Conservation (phyloP, 345 rosid species). For the Microcos paniculata region DNA sequence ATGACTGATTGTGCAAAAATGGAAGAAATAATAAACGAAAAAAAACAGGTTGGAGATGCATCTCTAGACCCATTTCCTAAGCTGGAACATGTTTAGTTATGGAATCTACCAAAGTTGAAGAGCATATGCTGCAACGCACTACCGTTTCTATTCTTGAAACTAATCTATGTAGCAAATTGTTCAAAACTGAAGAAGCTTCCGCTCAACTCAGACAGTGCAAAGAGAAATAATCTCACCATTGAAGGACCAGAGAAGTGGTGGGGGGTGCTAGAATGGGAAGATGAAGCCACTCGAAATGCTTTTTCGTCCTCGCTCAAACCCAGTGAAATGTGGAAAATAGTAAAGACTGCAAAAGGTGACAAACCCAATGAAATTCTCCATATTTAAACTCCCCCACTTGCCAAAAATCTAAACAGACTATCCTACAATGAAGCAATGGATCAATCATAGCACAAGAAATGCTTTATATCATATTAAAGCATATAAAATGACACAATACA, state of each 20-base stretch:
- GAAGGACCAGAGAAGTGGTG: not conserved
- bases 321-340: not conserved
- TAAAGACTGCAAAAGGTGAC: no score
- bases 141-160: conserved; percentile 13
- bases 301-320: not conserved
- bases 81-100: conserved; percentile 9
- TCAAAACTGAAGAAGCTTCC: conserved; percentile 24
- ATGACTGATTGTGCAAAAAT: conserved; percentile 4
- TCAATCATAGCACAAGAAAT: no score
- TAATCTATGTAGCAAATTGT: not conserved
- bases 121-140: conserved; percentile 18
- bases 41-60: not conserved
- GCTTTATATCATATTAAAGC: no score
- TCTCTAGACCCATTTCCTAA: conserved; percentile 3
- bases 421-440: no score
- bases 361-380: no score
- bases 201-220: not conserved
- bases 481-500: no score
- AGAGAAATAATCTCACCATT: not conserved
- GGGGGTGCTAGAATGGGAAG: not conserved
- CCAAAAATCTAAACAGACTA: no score
- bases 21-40: conserved; percentile 18
- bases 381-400: no score
- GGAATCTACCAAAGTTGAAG: not conserved
- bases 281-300: not conserved